Conservation (phyloP, 768 basidiomycete species). For the Multifurca ochricompacta region DNA sequence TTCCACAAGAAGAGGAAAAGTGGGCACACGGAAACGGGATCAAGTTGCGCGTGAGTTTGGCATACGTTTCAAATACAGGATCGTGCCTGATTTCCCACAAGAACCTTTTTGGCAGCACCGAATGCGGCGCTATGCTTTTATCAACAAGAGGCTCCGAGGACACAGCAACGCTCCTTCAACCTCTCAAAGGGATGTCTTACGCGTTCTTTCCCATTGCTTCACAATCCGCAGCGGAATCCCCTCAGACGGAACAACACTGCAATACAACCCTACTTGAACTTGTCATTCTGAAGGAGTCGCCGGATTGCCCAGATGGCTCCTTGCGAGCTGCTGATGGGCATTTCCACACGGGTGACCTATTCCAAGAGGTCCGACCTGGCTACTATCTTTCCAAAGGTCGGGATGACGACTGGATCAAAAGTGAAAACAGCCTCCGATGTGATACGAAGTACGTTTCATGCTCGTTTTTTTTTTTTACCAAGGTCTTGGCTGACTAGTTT, state of each 20-base stretch:
- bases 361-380: conserved; percentile 52
- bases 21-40: conserved; percentile 62
- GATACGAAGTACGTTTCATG: conserved; percentile 50
- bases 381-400: conserved; percentile 61
- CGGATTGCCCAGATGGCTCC: conserved; percentile 57
- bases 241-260: conserved; percentile 43
- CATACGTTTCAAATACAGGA: conserved; percentile 17
- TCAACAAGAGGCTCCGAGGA: conserved; percentile 47
- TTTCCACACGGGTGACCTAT: conserved; percentile 80
- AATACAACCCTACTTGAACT: conserved; percentile 54
- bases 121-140: conserved; percentile 65
- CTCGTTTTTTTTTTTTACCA: neutral
- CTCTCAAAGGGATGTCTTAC: conserved; percentile 58
- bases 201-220: conserved; percentile 54
- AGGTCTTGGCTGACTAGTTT: neutral
- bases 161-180: conserved; percentile 44
- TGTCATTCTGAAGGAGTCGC: conserved; percentile 58
- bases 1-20: conserved; percentile 60
- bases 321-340: conserved; percentile 56
- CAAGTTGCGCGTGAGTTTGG: conserved; percentile 46
- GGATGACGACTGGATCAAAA: conserved; percentile 83
- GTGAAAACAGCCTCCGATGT: conserved; percentile 67
- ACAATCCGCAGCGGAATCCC: conserved; percentile 18
- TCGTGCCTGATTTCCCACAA: conserved; percentile 28
- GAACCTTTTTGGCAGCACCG: conserved; percentile 80